phyloP scores from a whole-genome alignment of 73 alveolate species.

The Tetrahymena thermophila region DNA sequence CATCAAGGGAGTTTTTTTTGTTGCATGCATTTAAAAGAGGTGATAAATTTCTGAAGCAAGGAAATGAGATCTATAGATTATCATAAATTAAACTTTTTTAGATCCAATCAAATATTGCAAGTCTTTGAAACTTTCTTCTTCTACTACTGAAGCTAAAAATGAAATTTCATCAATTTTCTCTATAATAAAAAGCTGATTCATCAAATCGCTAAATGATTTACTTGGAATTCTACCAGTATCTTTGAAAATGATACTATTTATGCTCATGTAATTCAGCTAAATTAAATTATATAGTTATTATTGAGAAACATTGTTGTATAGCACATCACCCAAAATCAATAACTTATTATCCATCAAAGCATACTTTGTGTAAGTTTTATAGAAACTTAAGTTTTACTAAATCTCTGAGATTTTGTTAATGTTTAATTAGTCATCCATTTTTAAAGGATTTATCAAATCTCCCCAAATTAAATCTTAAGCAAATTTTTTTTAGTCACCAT shows the following conservation, averaged over 20 bases:
- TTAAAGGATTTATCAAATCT: background rate
- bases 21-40: background rate
- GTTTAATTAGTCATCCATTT: background rate
- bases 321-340: background rate
- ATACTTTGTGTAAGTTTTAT: background rate
- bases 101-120: background rate
- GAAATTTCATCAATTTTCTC: background rate
- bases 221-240: background rate
- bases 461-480: background rate
- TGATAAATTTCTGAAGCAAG: background rate
- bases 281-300: background rate
- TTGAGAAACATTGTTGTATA: background rate
- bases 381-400: background rate
- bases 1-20: background rate
- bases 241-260: background rate
- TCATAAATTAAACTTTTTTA: background rate
- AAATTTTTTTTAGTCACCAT: background rate
- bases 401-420: background rate
- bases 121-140: background rate
- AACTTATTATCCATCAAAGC: background rate
- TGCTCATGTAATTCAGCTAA: background rate
- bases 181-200: background rate
- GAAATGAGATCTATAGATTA: background rate
- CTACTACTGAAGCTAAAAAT: background rate
- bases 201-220: background rate